phyloP scores from a whole-genome alignment of 2,329 filamentous ascomycete species.

The Cladophialophora chaetospira region DNA sequence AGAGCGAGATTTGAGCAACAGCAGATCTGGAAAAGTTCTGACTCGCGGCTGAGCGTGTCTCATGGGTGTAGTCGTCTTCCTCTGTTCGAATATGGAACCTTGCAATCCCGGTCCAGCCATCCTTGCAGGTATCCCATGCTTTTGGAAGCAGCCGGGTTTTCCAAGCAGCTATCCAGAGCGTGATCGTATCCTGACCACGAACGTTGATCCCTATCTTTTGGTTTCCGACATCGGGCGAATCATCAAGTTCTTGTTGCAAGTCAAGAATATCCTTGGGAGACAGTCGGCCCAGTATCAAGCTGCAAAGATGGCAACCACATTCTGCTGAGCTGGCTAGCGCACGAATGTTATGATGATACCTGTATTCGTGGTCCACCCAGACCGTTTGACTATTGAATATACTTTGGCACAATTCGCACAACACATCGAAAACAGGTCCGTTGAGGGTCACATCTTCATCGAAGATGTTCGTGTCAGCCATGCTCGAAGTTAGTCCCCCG shows the following conservation, averaged over 20 bases:
- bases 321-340: neutral
- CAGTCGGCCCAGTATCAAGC: neutral
- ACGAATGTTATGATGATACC: slow-evolving; percentile 1
- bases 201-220: neutral
- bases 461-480: neutral
- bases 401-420: neutral
- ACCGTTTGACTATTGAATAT: neutral
- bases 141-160: neutral
- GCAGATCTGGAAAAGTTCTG: neutral
- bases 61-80: slow-evolving; percentile 1
- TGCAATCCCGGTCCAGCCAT: neutral
- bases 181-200: neutral
- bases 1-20: neutral
- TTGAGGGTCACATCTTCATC: neutral
- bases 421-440: neutral
- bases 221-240: neutral
- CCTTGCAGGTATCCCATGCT: neutral
- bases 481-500: no score
- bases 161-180: neutral
- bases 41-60: neutral
- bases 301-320: neutral
- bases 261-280: neutral
- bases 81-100: neutral
- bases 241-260: neutral
- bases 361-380: neutral